Base-by-base conservation (phyloP, 2,329 filamentous ascomycete species). In the Fusarium coffeatum region DNA sequence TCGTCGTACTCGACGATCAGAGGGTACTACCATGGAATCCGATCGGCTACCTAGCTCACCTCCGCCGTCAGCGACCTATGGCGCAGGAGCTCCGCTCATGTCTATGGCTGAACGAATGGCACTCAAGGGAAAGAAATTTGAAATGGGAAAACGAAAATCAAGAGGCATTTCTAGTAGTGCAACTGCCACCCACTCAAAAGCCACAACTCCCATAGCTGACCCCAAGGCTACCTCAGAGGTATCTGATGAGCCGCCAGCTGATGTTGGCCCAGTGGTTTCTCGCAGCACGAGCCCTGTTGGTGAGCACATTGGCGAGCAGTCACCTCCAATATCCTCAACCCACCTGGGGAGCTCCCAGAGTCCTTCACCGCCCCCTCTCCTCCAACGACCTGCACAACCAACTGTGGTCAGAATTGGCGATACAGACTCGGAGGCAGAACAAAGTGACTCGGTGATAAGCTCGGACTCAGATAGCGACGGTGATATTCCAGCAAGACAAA, bases 71-170 rank as follows among this genome's bases (percentile, higher is more conserved):
- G 55, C 57, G 25, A 60, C 41, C 15, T 43, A 54, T 15, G 43
- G 59, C 15, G 58, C 74, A 18, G 65, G 62, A 37, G 65, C 74
- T 73, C 76, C 79, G 13, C 82, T 85, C 49, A 80, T 89, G 79
- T 88, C 87, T 8, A 84, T 89, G 83, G 82, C 83, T 40, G 87
- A 89, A 70, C 82, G 86, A n/a, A 84, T 88, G 81, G 85, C 83
- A 34, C 78, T 87, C 4, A 81, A 79, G 54, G 87, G 86, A 13
- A 88, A 83, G 75, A 84, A 82, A 55, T 83, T 89, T 68, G 87
- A 83, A 76, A 88, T 88, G 46, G 78, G 80, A 23, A 77, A 78
- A 58, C 78, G 79, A 16, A 82, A 76, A 61, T 55, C 69, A 9
- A 65, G 43, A 16, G 49, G 32, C 15, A 40, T 32, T 10, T 50